Base-by-base conservation (phyloP, 2,329 filamentous ascomycete genomes). In the Didymosphaeria variabile region DNA sequence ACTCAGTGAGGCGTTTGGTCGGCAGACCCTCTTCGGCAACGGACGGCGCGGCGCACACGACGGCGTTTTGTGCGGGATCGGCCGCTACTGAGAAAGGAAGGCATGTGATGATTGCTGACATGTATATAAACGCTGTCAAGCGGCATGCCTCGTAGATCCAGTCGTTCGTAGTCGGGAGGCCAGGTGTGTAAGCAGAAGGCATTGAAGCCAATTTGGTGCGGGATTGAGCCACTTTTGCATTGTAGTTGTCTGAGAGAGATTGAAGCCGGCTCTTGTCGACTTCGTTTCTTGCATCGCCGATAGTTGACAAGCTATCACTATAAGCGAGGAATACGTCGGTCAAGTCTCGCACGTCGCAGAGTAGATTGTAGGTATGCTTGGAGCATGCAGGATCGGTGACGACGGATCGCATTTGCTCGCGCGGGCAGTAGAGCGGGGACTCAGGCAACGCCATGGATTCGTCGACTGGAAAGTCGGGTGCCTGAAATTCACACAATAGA, bases 141-240 rank as follows among this genome's bases (percentile, higher is more conserved):
- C 77, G 75, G 50, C 72, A 74, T 10, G 75, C 62, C 55, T 79
- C 77, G 55, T 76, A 78, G 7, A 77, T 52, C 68, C 68, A 76
- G 55, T 77, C 73, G 17, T 68, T 64, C 3, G 67, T 67, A 1
- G 63, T 67, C 9, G 67, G 57, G 7, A 67, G 56, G 21, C 64
- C 69, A 34, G 66, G 62, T 2, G 59, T 64, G 17, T 67, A 58
- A 7, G 74, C 74, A n/a, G 69, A 69, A 21, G 72, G 70, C 13
- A 72, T 45, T 8, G 58, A 51, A 1, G 55, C 50, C 8, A 74
- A 21, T 38, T 67, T 70, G 12, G 64, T 57, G 12, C 60, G 58
- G 19, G 76, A 70, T 6, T 46, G 62, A 7, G 51, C 34, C 2
- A 71, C 36, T 19, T 60, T 66, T 2, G 32, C 32, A 19, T 70